Conservation (phyloP, 495 filamentous ascomycete genomes). For the Neurospora sp. region DNA sequence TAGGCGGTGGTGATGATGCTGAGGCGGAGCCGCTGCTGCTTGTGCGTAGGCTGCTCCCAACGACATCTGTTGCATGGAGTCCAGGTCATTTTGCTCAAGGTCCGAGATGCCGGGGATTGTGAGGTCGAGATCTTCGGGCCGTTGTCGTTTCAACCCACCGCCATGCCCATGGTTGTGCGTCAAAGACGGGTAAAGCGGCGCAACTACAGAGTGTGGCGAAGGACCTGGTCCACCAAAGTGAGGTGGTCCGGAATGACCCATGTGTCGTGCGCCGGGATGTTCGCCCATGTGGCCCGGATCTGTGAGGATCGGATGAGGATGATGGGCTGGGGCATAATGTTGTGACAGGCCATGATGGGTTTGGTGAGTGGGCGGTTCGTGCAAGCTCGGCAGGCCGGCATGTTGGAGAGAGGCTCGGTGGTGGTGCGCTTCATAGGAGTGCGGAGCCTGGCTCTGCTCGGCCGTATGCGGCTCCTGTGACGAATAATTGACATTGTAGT, state of each 20-base stretch:
- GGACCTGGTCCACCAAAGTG: slow-evolving; percentile 31
- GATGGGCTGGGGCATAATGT: slow-evolving; percentile 38
- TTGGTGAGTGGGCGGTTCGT: slow-evolving; percentile 31
- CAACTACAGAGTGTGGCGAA: slow-evolving; percentile 33
- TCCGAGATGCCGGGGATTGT: slow-evolving; percentile 39
- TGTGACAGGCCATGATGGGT: slow-evolving; percentile 41
- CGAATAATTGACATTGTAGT: slow-evolving; percentile 56
- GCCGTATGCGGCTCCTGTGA: slow-evolving; percentile 48
- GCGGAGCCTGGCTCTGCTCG: slow-evolving; percentile 41
- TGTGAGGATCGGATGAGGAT: slow-evolving; percentile 39
- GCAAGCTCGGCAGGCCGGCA: slow-evolving; percentile 29
- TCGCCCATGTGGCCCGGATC: slow-evolving; percentile 35
- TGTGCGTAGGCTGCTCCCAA: slow-evolving; percentile 35
- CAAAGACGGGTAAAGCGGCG: slow-evolving; percentile 36
- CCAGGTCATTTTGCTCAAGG: slow-evolving; percentile 37
- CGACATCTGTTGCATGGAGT: slow-evolving; percentile 38
- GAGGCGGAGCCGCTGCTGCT: slow-evolving; percentile 27
- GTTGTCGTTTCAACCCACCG: slow-evolving; percentile 34
- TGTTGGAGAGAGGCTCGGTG: slow-evolving; percentile 39
- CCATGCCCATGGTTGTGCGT: slow-evolving; percentile 30
- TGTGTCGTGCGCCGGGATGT: slow-evolving; percentile 33
- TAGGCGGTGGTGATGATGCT: slow-evolving; percentile 66
- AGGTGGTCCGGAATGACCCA: slow-evolving; percentile 35
- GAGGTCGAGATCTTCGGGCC: slow-evolving; percentile 40
- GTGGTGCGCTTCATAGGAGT: slow-evolving; percentile 43